Evolutionary conservation across 148 eudicot species (phyloP).

Genomic region (Nyssa sinensis): DNA sequence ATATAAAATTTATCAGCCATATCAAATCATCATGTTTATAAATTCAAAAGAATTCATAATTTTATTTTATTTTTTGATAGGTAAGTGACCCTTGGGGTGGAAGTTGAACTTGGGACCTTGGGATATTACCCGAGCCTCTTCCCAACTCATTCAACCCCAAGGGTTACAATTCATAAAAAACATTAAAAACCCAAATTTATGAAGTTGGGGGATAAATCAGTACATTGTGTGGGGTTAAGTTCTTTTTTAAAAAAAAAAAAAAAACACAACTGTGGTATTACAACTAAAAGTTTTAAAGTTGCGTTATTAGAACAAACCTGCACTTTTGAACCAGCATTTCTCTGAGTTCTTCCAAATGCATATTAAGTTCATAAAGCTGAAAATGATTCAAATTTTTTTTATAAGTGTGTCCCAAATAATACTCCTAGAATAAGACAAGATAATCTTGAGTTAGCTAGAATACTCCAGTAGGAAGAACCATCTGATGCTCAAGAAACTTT

Average conservation of each 20-base stretch:
- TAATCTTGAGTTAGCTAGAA: too few species aligned
- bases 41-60: too few species aligned
- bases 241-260: too few species aligned
- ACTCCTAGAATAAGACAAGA: background rate
- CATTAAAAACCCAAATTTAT: background rate
- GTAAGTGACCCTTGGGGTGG: too few species aligned
- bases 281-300: background rate
- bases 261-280: background rate
- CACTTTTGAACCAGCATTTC: slow-evolving; percentile 55
- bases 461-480: background rate
- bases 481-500: background rate
- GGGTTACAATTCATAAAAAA: too few species aligned
- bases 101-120: too few species aligned
- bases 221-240: too few species aligned
- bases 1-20: too few species aligned
- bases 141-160: background rate
- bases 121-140: background rate
- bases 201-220: too few species aligned
- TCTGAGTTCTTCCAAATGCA: slow-evolving; percentile 61
- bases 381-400: slow-evolving; percentile 16
- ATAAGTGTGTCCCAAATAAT: too few species aligned
- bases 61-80: too few species aligned
- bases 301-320: slow-evolving; percentile 43
- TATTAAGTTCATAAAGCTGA: slow-evolving; percentile 67
- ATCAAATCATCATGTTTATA: too few species aligned